phyloP scores from a whole-genome alignment of 2,329 filamentous ascomycete species.

The Neonectria magnoliae region DNA sequence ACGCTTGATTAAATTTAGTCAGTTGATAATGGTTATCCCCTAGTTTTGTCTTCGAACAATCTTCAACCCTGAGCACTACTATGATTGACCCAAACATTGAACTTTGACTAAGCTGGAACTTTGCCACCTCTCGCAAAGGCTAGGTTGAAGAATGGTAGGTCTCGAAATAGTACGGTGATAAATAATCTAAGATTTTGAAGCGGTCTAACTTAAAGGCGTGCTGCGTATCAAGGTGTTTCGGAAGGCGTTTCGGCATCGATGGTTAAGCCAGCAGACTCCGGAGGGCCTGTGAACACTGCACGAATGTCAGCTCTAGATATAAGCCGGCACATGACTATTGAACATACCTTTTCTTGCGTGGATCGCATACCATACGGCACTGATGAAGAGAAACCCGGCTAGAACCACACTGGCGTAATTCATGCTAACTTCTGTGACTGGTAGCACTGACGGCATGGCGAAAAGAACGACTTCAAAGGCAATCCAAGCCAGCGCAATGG shows the following conservation, averaged over 20 bases:
- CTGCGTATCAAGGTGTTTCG: background rate
- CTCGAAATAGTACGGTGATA: background rate
- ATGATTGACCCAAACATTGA: too few relatives aligned
- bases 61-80: too few relatives aligned
- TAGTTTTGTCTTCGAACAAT: too few relatives aligned
- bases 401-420: conserved; percentile 77
- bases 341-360: conserved; percentile 47
- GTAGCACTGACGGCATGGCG: conserved; percentile 75
- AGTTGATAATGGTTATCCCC: too few relatives aligned
- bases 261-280: conserved; percentile 33
- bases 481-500: conserved; percentile 75
- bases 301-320: background rate
- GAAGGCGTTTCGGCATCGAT: background rate
- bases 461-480: conserved; percentile 76
- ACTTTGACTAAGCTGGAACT: background rate
- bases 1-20: background rate
- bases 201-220: too few relatives aligned
- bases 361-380: conserved; percentile 69
- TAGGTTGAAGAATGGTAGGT: too few relatives aligned
- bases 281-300: conserved; percentile 37
- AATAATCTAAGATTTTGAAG: background rate
- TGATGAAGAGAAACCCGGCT: conserved; percentile 68
- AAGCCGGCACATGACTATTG: too few relatives aligned
- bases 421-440: conserved; percentile 67
- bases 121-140: background rate